Evolutionary conservation across 371 early-diverging fungal genomes (phyloP), one percentile per base, ranked within the genome.

Genomic region (Circinella umbellata): DNA sequence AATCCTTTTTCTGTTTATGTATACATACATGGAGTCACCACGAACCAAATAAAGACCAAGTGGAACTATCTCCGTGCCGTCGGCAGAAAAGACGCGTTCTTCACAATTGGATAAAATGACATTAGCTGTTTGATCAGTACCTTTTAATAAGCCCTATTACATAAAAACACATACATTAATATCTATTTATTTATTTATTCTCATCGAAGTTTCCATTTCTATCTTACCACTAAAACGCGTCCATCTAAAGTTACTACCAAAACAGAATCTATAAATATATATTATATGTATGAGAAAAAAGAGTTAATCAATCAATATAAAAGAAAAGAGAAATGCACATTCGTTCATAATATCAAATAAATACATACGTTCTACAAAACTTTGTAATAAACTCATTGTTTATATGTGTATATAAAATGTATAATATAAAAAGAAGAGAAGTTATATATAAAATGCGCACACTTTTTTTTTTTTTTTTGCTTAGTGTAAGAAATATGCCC

Each of bases 121-220:
- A 68, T 94, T 95, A 37, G 90, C 89, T 9, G 88, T 87, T 69
- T 94, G 93, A 82, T 95, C 96, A 49, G 92, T 86, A 17, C 95
- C 96, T 68, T 81, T 85, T 66, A 95, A 78, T 27, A 76, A 85
- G 37, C 95, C 95, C 91, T 84, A 69, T 38, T 11, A 68, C 62
- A 35, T 38, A 18, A 54, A 62, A 54, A 47, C 9, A 47, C 27
- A 27, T 27, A 27, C 27, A 27, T 27, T 27, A 47, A 47, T 11
- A 47, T 47, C 1, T 47, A 3, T 47, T 11, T 47, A 3, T 47
- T 11, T 47, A 47, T 47, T 11, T 11, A 47, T 47, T 47, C 47
- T 39, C 10, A 62, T 11, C 36, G 18, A 38, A 3, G 4, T 39
- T 10, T 60, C 61, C 73, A 63, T 61, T 35, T 39, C 34, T 42